phyloP scores from a whole-genome alignment of 1,284 basidiomycete genomes.

The Neonothopanus nambi region DNA sequence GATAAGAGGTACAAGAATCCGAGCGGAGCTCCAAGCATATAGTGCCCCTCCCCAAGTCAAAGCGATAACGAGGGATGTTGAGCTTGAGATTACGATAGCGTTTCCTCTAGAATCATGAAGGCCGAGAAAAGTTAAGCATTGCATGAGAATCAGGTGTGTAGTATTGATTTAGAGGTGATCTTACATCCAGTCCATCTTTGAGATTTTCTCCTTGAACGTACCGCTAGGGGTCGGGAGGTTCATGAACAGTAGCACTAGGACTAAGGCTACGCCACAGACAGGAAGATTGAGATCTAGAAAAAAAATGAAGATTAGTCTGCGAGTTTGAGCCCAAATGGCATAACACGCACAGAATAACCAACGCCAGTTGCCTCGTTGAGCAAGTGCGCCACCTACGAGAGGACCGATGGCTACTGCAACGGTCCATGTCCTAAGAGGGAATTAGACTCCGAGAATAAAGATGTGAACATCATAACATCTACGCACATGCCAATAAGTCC shows the following conservation, averaged over 20 bases:
- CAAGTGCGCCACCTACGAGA: background rate
- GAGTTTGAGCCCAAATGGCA: too few relatives aligned
- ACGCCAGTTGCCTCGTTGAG: background rate
- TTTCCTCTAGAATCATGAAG: background rate
- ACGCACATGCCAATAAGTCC: background rate
- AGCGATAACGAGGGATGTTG: slow-evolving; percentile 15
- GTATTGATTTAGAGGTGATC: slow-evolving; percentile 6
- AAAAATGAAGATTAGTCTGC: too few relatives aligned
- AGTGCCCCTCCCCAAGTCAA: slow-evolving; percentile 23
- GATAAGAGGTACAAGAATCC: slow-evolving; percentile 20
- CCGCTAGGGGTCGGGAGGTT: slow-evolving; percentile 28
- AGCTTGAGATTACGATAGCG: slow-evolving; percentile 11
- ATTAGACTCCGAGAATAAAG: too few relatives aligned
- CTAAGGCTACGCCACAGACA: slow-evolving; percentile 26
- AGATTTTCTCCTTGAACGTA: slow-evolving; percentile 21
- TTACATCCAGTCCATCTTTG: slow-evolving; percentile 25
- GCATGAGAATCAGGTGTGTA: background rate
- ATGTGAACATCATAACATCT: background rate
- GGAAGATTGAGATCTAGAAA: slow-evolving; percentile 33
- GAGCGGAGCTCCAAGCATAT: slow-evolving; percentile 20
- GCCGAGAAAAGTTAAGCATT: too few relatives aligned
- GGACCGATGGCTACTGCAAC: slow-evolving; percentile 1
- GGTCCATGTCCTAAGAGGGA: background rate
- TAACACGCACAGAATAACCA: background rate
- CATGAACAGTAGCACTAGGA: slow-evolving; percentile 29